Conservation (phyloP, 1,284 basidiomycete genomes). For the Rhodotorula glutinis region DNA sequence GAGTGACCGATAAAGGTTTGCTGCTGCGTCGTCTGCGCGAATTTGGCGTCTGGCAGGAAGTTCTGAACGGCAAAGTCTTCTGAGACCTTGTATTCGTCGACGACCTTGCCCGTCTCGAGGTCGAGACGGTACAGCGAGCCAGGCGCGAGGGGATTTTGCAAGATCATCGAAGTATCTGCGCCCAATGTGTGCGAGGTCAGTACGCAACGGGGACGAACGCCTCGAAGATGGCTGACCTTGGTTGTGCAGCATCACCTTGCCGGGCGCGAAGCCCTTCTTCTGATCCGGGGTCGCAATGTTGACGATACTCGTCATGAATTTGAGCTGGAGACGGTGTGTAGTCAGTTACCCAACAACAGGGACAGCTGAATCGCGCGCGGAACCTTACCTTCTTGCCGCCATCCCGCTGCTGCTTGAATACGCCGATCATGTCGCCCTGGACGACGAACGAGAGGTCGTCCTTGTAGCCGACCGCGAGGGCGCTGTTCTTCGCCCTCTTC, state of each 20-base stretch:
- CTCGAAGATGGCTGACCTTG: slow-evolving; percentile 56
- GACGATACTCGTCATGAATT: slow-evolving; percentile 84
- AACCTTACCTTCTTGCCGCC: slow-evolving; percentile 45
- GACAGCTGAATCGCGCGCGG: neutral
- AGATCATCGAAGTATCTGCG: slow-evolving; percentile 83
- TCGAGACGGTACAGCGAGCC: slow-evolving; percentile 89
- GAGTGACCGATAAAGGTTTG: slow-evolving; percentile 91
- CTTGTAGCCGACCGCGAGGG: slow-evolving; percentile 88
- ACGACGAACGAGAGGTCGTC: slow-evolving; percentile 90
- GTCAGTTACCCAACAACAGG: too few species aligned
- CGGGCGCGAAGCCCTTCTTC: slow-evolving; percentile 66
- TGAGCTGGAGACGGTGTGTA: slow-evolving; percentile 64
- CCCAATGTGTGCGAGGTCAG: neutral
- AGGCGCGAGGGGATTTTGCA: slow-evolving; percentile 81
- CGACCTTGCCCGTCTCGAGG: slow-evolving; percentile 91
- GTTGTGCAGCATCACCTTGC: slow-evolving; percentile 95
- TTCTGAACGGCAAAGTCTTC: slow-evolving; percentile 81
- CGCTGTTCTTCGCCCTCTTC: slow-evolving; percentile 53
- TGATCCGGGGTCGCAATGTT: slow-evolving; percentile 72
- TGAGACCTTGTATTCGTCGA: slow-evolving; percentile 97
- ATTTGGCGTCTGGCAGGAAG: slow-evolving; percentile 90
- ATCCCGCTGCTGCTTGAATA: slow-evolving; percentile 74
- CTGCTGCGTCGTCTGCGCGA: slow-evolving; percentile 86
- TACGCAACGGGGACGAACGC: too few species aligned
- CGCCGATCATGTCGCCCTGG: slow-evolving; percentile 91